Evolutionary conservation across 306 rosid species (phyloP).

Genomic region (Casuarina glauca): DNA sequence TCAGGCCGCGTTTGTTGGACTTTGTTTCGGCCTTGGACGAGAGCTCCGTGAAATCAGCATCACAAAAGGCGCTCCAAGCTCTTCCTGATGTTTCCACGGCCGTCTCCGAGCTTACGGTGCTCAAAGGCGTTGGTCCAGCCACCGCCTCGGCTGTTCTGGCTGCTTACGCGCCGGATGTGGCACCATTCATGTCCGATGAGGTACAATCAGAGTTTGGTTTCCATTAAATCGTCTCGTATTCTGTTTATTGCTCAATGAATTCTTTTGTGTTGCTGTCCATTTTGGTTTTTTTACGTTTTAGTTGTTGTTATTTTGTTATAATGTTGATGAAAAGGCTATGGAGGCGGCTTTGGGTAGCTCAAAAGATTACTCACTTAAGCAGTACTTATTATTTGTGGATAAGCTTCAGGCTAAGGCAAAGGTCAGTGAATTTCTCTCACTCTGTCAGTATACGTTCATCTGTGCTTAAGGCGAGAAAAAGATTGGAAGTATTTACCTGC

Average conservation of each 20-base stretch:
- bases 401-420: conserved; percentile 68
- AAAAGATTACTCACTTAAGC: conserved; percentile 84
- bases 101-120: conserved; percentile 60
- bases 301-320: neutral
- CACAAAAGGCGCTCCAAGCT: conserved; percentile 61
- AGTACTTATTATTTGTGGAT: conserved; percentile 55
- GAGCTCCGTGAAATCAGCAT: conserved; percentile 49
- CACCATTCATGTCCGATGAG: conserved; percentile 98
- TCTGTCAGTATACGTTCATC: neutral
- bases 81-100: conserved; percentile 78
- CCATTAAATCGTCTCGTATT: neutral
- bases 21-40: conserved; percentile 78
- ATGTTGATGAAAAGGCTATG: conserved; percentile 61
- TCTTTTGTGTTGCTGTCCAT: neutral
- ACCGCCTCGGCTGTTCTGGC: conserved; percentile 86
- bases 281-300: neutral
- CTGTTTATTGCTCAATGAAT: neutral
- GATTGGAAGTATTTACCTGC: neutral
- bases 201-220: conserved; percentile 21
- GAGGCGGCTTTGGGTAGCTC: conserved; percentile 75
- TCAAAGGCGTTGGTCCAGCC: conserved; percentile 90
- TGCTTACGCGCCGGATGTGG: conserved; percentile 62
- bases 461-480: neutral
- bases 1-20: conserved; percentile 84
- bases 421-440: conserved; percentile 41